phyloP scores from a whole-genome alignment of 1,139 yeast species.

The Kluyveromyces sp. region DNA sequence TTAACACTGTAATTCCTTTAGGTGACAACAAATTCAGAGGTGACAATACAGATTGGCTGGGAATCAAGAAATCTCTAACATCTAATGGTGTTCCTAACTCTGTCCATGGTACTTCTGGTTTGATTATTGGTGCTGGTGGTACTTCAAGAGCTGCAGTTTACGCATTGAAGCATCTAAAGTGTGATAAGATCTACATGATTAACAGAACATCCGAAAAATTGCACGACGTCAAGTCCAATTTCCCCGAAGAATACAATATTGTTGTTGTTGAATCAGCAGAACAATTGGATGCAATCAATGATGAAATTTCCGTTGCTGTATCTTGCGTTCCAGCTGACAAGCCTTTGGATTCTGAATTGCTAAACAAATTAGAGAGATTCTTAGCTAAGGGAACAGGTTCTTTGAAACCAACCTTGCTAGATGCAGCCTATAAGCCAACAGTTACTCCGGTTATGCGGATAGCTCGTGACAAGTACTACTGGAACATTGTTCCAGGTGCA shows the following conservation, averaged over 20 bases:
- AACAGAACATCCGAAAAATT: slow-evolving; percentile 75
- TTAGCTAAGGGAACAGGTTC: slow-evolving; percentile 35
- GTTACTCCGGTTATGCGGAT: slow-evolving; percentile 77
- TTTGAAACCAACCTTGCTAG: slow-evolving; percentile 55
- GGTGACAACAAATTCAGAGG: slow-evolving; percentile 57
- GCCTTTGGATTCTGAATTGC: slow-evolving; percentile 52
- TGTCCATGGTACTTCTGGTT: slow-evolving; percentile 41
- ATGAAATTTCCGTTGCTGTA: slow-evolving; percentile 54
- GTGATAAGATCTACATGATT: slow-evolving; percentile 63
- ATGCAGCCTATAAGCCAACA: slow-evolving; percentile 89
- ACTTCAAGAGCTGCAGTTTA: slow-evolving; percentile 92
- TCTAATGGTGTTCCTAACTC: slow-evolving; percentile 50
- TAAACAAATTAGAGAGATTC: slow-evolving; percentile 40
- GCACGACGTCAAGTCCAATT: slow-evolving; percentile 46
- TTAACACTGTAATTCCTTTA: slow-evolving; percentile 70
- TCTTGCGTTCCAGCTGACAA: slow-evolving; percentile 87
- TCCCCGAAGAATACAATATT: slow-evolving; percentile 57
- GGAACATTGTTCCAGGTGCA: slow-evolving; percentile 79
- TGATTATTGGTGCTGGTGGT: slow-evolving; percentile 95
- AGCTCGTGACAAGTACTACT: slow-evolving; percentile 51
- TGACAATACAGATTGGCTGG: slow-evolving; percentile 95
- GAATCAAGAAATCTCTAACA: slow-evolving; percentile 63
- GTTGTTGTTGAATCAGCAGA: slow-evolving; percentile 47
- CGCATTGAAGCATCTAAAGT: slow-evolving; percentile 77
- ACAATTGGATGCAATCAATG: slow-evolving; percentile 34